These are phyloP conservation scores for Pestalotiopsis fici DNA, from an alignment of 2,329 filamentous ascomycete species.

Conservation along the genomic window DNA sequence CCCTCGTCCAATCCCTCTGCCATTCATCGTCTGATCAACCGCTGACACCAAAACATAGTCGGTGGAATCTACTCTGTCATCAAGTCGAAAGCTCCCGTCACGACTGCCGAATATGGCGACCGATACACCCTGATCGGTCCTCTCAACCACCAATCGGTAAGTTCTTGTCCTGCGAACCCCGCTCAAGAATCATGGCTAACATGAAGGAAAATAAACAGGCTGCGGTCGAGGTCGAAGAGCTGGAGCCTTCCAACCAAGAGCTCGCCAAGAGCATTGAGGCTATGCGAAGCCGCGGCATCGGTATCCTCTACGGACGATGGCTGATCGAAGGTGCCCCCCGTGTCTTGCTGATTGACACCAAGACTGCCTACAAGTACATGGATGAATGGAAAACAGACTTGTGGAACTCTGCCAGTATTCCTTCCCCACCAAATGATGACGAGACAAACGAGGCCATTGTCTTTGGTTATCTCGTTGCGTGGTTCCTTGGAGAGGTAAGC, in stretches of 20 bases:
- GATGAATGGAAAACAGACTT: slow-evolving; percentile 97
- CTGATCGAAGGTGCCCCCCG: slow-evolving; percentile 94
- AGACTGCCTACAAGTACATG: slow-evolving; percentile 86
- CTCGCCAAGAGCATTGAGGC: slow-evolving; percentile 82
- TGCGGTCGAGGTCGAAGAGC: slow-evolving; percentile 94
- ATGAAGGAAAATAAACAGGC: slow-evolving; percentile 56
- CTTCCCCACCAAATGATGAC: slow-evolving; percentile 86
- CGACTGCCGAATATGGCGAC: slow-evolving; percentile 97
- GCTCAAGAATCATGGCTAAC: neutral
- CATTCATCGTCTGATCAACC: neutral
- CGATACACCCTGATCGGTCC: slow-evolving; percentile 94
- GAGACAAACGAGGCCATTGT: slow-evolving; percentile 98
- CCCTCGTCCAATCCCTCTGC: neutral
- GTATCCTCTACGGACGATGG: slow-evolving; percentile 93
- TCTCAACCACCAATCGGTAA: slow-evolving; percentile 85
- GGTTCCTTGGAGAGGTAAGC: slow-evolving; percentile 94
- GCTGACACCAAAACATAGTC: slow-evolving; percentile 55
- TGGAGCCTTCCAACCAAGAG: slow-evolving; percentile 80
- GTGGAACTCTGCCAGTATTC: slow-evolving; percentile 91
- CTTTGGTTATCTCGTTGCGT: slow-evolving; percentile 95
- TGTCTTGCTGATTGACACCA: slow-evolving; percentile 92
- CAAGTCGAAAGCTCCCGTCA: slow-evolving; percentile 98
- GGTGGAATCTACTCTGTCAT: slow-evolving; percentile 99
- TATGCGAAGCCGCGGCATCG: slow-evolving; percentile 90
- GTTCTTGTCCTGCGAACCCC: slow-evolving; percentile 29